Conservation (phyloP, 1,139 yeast species). For the Protomyces arabidopsidicola region DNA sequence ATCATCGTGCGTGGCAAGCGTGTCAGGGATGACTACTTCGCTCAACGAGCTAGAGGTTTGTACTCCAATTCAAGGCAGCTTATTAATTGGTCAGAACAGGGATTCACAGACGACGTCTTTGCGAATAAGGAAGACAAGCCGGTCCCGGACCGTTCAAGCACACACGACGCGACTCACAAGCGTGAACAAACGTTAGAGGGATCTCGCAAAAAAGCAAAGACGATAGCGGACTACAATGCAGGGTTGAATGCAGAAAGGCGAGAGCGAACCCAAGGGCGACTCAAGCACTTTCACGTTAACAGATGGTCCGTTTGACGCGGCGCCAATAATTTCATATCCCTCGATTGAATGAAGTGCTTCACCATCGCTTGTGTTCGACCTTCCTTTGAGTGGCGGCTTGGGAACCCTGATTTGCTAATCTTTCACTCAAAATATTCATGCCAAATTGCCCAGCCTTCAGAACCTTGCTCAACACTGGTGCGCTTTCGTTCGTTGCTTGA, state of each 20-base stretch:
- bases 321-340: no score
- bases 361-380: no score
- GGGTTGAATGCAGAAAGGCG: slow-evolving; percentile 7
- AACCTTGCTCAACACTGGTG: background rate
- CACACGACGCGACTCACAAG: slow-evolving; percentile 6
- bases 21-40: slow-evolving; percentile 77
- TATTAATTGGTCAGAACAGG: slow-evolving; percentile 37
- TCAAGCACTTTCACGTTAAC: background rate
- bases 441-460: background rate
- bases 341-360: no score
- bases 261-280: background rate
- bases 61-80: slow-evolving; percentile 43
- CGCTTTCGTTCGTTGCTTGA: background rate
- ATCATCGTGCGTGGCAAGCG: slow-evolving; percentile 59
- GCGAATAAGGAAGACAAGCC: slow-evolving; percentile 24
- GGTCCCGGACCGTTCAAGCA: slow-evolving; percentile 1
- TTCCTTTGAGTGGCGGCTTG: no score
- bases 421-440: background rate
- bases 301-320: no score
- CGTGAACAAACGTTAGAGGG: slow-evolving; percentile 10
- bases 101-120: slow-evolving; percentile 43
- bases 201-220: slow-evolving; percentile 6
- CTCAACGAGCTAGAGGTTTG: slow-evolving; percentile 55
- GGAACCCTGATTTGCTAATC: no score
- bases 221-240: slow-evolving; percentile 11